Conservation (phyloP, 768 basidiomycete species). For the Leccinellum rugosiceps region DNA sequence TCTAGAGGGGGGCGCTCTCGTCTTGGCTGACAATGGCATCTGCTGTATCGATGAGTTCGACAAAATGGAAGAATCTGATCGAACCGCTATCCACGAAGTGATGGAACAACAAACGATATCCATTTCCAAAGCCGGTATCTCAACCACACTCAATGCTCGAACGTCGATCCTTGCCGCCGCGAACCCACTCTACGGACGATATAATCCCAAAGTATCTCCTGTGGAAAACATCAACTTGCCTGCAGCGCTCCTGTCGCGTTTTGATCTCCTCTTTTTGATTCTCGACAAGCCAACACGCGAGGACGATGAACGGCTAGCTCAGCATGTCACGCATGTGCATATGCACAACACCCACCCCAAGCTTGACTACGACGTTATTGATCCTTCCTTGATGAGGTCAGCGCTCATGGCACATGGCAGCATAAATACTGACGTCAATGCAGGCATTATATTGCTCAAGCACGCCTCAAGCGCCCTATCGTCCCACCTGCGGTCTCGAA, state of each 20-base stretch:
- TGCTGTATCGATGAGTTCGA: conserved; percentile 99
- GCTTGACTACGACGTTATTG: conserved; percentile 78
- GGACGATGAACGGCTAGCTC: conserved; percentile 92
- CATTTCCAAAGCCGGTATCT: conserved; percentile 98
- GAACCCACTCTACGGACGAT: conserved; percentile 96
- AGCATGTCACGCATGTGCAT: conserved; percentile 97
- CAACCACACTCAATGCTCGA: conserved; percentile 95
- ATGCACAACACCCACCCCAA: conserved; percentile 92
- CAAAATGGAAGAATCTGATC: conserved; percentile 98
- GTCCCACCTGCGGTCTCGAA: conserved; percentile 86
- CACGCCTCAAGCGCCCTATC: conserved; percentile 84
- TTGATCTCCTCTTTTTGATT: conserved; percentile 94
- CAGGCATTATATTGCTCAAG: conserved; percentile 93
- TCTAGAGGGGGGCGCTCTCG: conserved; percentile 97
- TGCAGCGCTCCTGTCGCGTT: conserved; percentile 92
- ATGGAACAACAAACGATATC: conserved; percentile 99
- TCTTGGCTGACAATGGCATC: conserved; percentile 98
- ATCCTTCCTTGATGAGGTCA: conserved; percentile 86
- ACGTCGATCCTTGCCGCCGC: conserved; percentile 98
- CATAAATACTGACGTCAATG: conserved; percentile 2
- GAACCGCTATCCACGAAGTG: conserved; percentile 99
- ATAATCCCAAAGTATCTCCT: conserved; percentile 96
- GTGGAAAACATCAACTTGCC: conserved; percentile 99
- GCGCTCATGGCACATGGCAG: conserved; percentile 8
- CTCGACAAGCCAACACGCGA: conserved; percentile 94